Evolutionary conservation across 208 protist genomes (phyloP).

Genomic region (Leptomonas pyrrhocoris): DNA sequence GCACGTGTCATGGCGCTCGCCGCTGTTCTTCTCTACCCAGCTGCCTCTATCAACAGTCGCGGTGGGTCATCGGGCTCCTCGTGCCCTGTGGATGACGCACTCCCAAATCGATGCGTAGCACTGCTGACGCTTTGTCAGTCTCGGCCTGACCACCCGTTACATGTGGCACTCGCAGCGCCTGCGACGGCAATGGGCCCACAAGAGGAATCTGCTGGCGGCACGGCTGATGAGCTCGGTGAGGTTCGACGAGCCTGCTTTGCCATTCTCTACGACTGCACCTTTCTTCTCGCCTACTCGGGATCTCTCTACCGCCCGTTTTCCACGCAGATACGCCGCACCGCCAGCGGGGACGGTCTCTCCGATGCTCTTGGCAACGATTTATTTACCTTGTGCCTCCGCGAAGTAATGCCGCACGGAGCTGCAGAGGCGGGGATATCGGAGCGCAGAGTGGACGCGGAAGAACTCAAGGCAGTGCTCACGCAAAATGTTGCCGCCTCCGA

Average conservation of each 20-base stretch:
- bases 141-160: constrained; percentile 16
- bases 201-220: neutral
- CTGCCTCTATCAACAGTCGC: neutral
- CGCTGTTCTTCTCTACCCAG: constrained; percentile 11
- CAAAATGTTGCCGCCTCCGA: constrained; percentile 30
- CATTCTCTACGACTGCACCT: constrained; percentile 44
- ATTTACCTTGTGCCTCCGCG: constrained; percentile 21
- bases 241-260: constrained; percentile 50
- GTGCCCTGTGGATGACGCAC: neutral
- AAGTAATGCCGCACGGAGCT: constrained; percentile 5
- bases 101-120: constrained; percentile 27
- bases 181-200: neutral
- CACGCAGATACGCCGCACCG: neutral
- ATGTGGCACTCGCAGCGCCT: neutral
- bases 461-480: constrained; percentile 6
- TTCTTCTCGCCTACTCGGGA: constrained; percentile 20
- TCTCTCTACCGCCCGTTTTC: constrained; percentile 23
- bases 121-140: constrained; percentile 25
- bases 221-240: constrained; percentile 25
- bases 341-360: neutral
- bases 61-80: neutral
- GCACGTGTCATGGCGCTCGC: constrained; percentile 18
- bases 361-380: constrained; percentile 16
- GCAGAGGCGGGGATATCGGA: no score
- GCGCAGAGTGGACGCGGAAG: neutral